These are phyloP conservation scores for Penicillium sp. DNA, from an alignment of 2,329 filamentous ascomycete genomes.

Conservation along the genomic window DNA sequence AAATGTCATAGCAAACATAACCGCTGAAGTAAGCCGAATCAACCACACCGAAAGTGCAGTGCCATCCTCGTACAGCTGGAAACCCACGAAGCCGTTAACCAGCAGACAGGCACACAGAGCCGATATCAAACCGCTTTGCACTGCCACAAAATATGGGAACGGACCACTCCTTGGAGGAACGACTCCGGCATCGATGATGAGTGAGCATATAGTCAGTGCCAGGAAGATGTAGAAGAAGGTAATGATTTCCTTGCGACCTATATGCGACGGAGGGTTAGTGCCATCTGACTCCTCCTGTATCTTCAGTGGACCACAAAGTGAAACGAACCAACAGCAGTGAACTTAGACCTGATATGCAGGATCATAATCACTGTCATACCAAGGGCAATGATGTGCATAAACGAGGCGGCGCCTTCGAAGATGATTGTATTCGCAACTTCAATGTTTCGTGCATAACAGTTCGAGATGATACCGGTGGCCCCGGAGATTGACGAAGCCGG, in stretches of 20 bases:
- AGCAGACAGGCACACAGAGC: conserved; percentile 86
- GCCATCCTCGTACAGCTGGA: conserved; percentile 97
- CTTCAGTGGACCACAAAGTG: neutral
- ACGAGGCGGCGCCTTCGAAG: conserved; percentile 87
- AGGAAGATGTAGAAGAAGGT: conserved; percentile 98
- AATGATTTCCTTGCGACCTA: conserved; percentile 72
- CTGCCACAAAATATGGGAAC: conserved; percentile 89
- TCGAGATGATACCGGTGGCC: conserved; percentile 78
- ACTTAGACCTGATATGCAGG: conserved; percentile 93
- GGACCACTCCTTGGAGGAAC: conserved; percentile 78
- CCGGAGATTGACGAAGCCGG: conserved; percentile 65
- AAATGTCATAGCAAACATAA: conserved; percentile 84
- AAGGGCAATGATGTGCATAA: conserved; percentile 88
- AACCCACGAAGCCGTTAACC: conserved; percentile 97
- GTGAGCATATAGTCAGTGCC: conserved; percentile 82
- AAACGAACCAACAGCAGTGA: conserved; percentile 87
- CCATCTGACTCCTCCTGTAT: neutral
- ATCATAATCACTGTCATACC: conserved; percentile 98
- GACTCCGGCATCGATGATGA: conserved; percentile 91
- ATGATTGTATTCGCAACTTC: conserved; percentile 98
- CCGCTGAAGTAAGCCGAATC: conserved; percentile 74
- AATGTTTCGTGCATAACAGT: conserved; percentile 93
- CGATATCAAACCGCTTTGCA: conserved; percentile 82
- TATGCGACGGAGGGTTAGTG: conserved; percentile 14
- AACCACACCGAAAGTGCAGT: conserved; percentile 94